phyloP scores from a whole-genome alignment of 257 asterid genomes.

The Forsythia suspensa region DNA sequence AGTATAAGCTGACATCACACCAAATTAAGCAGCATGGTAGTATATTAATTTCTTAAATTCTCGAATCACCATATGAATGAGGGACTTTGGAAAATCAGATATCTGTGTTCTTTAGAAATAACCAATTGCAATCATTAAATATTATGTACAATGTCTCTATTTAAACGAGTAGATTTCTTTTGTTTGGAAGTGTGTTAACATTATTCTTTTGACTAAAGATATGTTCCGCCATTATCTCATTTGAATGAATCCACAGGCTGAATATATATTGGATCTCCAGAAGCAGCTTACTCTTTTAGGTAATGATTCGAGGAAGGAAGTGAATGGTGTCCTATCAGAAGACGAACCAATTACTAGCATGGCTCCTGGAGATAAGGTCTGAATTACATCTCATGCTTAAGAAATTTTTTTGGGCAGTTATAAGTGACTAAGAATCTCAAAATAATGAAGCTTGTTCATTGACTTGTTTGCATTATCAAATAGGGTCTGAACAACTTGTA shows the following conservation, averaged over 20 bases:
- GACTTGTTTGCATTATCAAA: not conserved
- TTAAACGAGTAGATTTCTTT: not conserved
- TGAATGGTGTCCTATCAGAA: slow-evolving; percentile 67
- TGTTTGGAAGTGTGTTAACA: not conserved
- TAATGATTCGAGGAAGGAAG: slow-evolving; percentile 63
- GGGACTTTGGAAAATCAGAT: not conserved
- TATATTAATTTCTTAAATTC: not conserved
- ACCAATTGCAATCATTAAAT: not conserved
- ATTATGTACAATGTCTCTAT: not conserved
- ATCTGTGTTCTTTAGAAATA: not conserved
- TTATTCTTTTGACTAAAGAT: not conserved
- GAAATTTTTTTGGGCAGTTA: not conserved
- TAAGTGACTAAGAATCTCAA: slow-evolving; percentile 13
- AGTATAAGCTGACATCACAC: not conserved
- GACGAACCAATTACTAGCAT: slow-evolving; percentile 68
- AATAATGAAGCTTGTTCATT: not conserved
- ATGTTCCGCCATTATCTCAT: slow-evolving; percentile 1
- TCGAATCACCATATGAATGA: not conserved
- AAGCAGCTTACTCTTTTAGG: slow-evolving; percentile 86
- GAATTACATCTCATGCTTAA: slow-evolving; percentile 9
- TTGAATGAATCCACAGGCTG: slow-evolving; percentile 63
- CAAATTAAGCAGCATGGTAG: not conserved
- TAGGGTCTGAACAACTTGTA: not conserved
- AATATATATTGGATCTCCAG: slow-evolving; percentile 86
- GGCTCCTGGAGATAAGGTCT: slow-evolving; percentile 78